Evolutionary conservation across 148 eudicot species (phyloP).

Genomic region (Amaranthus hypochondriacus): DNA sequence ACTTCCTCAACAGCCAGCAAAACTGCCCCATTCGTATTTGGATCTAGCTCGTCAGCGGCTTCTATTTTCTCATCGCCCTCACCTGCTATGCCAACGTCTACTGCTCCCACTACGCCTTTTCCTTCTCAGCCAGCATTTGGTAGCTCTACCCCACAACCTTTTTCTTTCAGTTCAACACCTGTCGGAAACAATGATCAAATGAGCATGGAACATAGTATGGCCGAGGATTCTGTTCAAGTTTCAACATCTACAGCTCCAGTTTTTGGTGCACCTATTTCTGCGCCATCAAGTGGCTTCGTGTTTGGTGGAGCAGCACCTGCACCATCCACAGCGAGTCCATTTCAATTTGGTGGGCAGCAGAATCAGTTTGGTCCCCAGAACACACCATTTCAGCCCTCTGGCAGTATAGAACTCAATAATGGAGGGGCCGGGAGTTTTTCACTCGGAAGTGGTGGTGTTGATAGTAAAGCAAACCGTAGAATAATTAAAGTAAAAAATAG

Average conservation of each 20-base stretch:
- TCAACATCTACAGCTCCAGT: constrained; percentile 38
- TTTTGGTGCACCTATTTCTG: constrained; percentile 37
- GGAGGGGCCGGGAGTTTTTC: constrained; percentile 72
- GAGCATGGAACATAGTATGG: constrained; percentile 87
- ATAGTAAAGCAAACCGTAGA: constrained; percentile 50
- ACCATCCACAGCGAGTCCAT: constrained; percentile 42
- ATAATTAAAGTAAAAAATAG: constrained; percentile 39
- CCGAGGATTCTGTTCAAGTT: constrained; percentile 67
- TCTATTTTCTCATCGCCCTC: constrained; percentile 43
- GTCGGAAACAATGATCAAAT: constrained; percentile 49
- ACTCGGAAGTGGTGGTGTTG: constrained; percentile 63
- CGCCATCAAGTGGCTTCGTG: constrained; percentile 37
- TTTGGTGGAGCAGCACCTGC: constrained; percentile 36
- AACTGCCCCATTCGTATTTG: constrained; percentile 38
- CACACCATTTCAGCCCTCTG: constrained; percentile 58
- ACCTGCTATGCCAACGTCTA: constrained; percentile 26
- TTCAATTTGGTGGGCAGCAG: constrained; percentile 66
- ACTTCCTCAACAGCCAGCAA: constrained; percentile 29
- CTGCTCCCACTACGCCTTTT: constrained; percentile 19
- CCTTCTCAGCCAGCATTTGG: constrained; percentile 38
- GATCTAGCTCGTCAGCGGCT: constrained; percentile 35
- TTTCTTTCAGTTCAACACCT: constrained; percentile 31
- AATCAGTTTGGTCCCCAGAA: constrained; percentile 41
- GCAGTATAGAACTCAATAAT: constrained; percentile 54
- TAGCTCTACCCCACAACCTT: constrained; percentile 25